Evolutionary conservation across 176 grass and related monocot genomes (phyloP).

Genomic region (Rhipidocladum racemiflorum): DNA sequence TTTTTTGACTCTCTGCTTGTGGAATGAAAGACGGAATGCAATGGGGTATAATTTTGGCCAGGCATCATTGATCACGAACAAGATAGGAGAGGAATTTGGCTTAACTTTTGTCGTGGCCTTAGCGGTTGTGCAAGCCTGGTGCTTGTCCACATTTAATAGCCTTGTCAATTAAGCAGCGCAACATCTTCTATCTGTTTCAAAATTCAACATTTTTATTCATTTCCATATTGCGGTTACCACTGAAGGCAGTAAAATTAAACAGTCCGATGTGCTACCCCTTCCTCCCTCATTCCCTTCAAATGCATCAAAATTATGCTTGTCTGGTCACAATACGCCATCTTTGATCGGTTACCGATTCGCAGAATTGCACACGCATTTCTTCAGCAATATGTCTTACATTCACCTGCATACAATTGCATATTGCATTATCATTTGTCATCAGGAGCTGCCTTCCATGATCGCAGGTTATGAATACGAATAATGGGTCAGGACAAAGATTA

Average conservation of each 20-base stretch:
- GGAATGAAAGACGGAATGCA: not conserved
- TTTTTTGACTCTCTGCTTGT: not conserved
- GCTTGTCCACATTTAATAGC: not conserved
- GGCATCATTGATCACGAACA: not conserved
- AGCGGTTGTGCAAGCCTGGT: not conserved
- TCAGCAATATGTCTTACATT: not conserved
- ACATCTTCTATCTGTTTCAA: not conserved
- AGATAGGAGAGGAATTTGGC: not conserved
- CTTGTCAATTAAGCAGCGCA: not conserved
- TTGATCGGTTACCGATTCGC: not conserved
- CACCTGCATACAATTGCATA: not conserved
- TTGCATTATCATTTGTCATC: not conserved
- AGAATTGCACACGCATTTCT: not conserved
- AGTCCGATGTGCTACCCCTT: not conserved
- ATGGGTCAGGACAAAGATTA: conserved; percentile 43
- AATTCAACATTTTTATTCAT: not conserved
- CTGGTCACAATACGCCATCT: not conserved
- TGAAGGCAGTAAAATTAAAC: not conserved
- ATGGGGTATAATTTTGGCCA: not conserved
- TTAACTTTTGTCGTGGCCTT: not conserved
- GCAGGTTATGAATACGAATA: conserved; percentile 55
- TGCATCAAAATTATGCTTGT: not conserved
- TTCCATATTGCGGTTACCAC: not conserved
- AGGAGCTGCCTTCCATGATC: conserved; percentile 1
- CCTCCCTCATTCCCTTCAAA: not conserved